These are phyloP conservation scores for Candida labiduridarum DNA, from an alignment of 1,139 yeast genomes.

Conservation along the genomic window DNA sequence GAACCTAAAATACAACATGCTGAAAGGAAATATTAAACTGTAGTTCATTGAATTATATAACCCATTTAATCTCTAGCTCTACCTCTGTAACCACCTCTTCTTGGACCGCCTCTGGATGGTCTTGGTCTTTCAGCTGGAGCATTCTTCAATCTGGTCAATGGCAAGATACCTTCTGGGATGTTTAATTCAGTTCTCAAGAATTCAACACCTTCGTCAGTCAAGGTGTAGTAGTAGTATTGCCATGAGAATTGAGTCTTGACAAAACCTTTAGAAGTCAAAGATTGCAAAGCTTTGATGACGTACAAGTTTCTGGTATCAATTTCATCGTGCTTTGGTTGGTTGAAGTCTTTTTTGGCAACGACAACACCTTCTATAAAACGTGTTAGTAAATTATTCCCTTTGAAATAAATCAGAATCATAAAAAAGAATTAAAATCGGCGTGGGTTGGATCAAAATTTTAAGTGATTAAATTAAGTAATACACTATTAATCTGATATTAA, in stretches of 20 bases:
- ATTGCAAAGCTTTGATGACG: slow-evolving; percentile 99
- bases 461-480: not conserved
- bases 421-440: not conserved
- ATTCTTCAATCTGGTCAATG: slow-evolving; percentile 97
- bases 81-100: slow-evolving; percentile 46
- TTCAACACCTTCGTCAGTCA: slow-evolving; percentile 99
- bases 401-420: not conserved
- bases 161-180: slow-evolving; percentile 98
- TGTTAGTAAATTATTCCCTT: slow-evolving; percentile 28
- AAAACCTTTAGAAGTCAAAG: slow-evolving; percentile 97
- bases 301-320: slow-evolving; percentile 96
- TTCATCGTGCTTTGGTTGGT: slow-evolving; percentile 97
- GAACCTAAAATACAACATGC: slow-evolving; percentile 17
- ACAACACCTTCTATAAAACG: slow-evolving; percentile 86
- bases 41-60: not conserved
- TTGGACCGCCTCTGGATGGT: slow-evolving; percentile 44
- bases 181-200: slow-evolving; percentile 97
- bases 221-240: slow-evolving; percentile 99
- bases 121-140: slow-evolving; percentile 84
- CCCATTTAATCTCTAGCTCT: slow-evolving; percentile 47
- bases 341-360: slow-evolving; percentile 98
- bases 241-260: slow-evolving; percentile 99
- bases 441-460: not conserved
- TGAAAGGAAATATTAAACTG: slow-evolving; percentile 10
- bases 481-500: not conserved